Evolutionary conservation across 106 monocot genomes (phyloP), one percentile per base, ranked within the genome.

Genomic region (Posidonia australis): DNA sequence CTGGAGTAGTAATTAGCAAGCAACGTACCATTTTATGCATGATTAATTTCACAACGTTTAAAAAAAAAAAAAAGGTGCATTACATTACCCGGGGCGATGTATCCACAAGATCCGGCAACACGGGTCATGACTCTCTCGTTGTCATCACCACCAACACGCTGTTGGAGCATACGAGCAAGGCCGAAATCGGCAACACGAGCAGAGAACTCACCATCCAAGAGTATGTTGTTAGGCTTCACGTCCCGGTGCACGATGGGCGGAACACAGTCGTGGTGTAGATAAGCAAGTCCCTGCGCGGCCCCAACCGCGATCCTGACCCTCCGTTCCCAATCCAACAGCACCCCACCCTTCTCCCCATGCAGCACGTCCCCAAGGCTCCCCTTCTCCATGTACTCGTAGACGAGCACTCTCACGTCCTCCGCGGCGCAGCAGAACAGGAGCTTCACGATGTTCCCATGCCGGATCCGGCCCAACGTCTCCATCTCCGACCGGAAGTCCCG

Each of bases 81-180:
- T n/a, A n/a, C n/a, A n/a, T n/a, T 19, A 84, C 84, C 84, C 45
- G 84, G 84, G 0, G 84, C 84, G 18, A 84, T 84, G 65, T 84
- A 84, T 2, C 84, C 84, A 44, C 64, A 80, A 2, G 84, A 84
- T 11, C 84, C 84, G 7, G 68, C 80, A 2, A 84, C 64, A 18
- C 64, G 60, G 20, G 74, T 67, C 74, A 72, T 77, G 25, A 48
- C 24, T 0, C 25, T 3, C 27, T 57, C 62, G 56, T 43, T 17
- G 0, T 24, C 67, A 2, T 18, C 54, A 5, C 26, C 70, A 6
- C 48, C n/a, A n/a, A n/a, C n/a, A n/a, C n/a, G n/a, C n/a, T n/a
- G 18, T 21, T 58, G 60, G 24, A 79, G 47, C 13, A 60, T 58
- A 20, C 75, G 64, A 6, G 85, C 71, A 10, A 81, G 55, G 21